These are phyloP conservation scores for Cadophora malorum DNA, from an alignment of 2,329 filamentous ascomycete genomes.

Conservation along the genomic window DNA sequence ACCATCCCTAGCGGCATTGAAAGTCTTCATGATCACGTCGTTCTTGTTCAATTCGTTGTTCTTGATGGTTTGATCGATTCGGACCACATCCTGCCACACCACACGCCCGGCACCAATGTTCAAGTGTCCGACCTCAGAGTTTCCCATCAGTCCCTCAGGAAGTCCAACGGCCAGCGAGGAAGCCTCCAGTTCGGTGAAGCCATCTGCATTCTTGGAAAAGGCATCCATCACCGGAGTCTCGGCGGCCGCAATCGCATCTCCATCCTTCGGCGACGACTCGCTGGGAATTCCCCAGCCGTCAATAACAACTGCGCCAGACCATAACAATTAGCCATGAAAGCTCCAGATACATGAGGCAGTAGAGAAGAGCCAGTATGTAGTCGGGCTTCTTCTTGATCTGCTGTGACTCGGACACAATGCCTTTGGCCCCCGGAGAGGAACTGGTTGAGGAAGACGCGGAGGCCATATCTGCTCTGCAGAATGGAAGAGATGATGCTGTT, in stretches of 20 bases:
- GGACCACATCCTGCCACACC: constrained; percentile 97
- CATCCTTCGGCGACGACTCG: constrained; percentile 80
- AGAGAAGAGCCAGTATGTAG: constrained; percentile 55
- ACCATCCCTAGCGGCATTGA: constrained; percentile 81
- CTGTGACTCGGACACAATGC: constrained; percentile 23
- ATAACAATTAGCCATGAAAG: constrained; percentile 65
- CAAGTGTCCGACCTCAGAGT: constrained; percentile 97
- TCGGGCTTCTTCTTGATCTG: constrained; percentile 39
- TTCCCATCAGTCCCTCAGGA: constrained; percentile 97
- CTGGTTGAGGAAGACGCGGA: constrained; percentile 13
- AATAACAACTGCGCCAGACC: constrained; percentile 81
- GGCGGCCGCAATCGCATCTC: constrained; percentile 94
- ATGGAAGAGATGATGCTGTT: not conserved
- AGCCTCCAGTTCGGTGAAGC: constrained; percentile 91
- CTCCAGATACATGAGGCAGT: constrained; percentile 62
- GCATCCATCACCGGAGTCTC: constrained; percentile 95
- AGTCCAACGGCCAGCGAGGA: constrained; percentile 95
- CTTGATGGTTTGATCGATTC: constrained; percentile 89
- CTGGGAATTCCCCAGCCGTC: constrained; percentile 96
- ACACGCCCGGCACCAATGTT: constrained; percentile 98
- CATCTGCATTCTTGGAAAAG: constrained; percentile 81
- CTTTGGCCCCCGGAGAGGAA: constrained; percentile 16
- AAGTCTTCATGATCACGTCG: constrained; percentile 58
- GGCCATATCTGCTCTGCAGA: constrained; percentile 21
- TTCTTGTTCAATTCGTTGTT: constrained; percentile 49